A percentile compares a stretch with the other conserved stretches of the same genome.
Evolutionary conservation across 352 stramenopile species (phyloP).

Genomic region (Blastocystis sp.): DNA sequence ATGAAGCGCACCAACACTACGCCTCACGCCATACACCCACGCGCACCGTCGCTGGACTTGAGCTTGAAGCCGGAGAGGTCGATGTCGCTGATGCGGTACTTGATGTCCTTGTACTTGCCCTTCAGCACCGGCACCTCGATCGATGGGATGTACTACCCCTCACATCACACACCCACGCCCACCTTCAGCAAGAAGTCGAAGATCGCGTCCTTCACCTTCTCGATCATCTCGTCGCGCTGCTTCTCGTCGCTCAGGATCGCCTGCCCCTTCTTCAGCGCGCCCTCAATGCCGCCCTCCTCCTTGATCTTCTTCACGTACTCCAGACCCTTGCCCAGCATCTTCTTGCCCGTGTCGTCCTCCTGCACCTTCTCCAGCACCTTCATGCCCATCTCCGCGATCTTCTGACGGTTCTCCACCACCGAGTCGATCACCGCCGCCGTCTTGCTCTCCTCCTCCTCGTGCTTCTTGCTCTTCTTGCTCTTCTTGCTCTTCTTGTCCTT

Average conservation of each 20-base stretch:
- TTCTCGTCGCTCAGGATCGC: slow-evolving; percentile 50
- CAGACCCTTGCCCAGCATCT: slow-evolving; percentile 58
- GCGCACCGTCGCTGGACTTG: slow-evolving; percentile 38
- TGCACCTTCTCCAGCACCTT: slow-evolving; percentile 62
- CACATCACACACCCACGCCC: not conserved
- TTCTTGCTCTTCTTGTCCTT: slow-evolving; percentile 17
- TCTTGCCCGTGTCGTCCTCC: slow-evolving; percentile 65
- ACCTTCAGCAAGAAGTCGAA: slow-evolving; percentile 67
- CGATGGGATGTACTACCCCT: slow-evolving; percentile 43
- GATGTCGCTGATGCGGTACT: slow-evolving; percentile 49
- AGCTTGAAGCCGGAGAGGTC: slow-evolving; percentile 53
- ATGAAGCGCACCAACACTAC: slow-evolving; percentile 47
- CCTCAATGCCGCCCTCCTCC: slow-evolving; percentile 49
- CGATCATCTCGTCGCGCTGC: slow-evolving; percentile 64
- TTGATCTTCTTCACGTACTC: not conserved
- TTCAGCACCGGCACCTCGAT: slow-evolving; percentile 64
- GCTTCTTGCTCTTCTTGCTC: not conserved
- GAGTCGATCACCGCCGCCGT: slow-evolving; percentile 30
- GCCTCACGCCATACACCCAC: not conserved
- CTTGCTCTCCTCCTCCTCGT: slow-evolving; percentile 14
- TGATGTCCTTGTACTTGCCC: slow-evolving; percentile 38
- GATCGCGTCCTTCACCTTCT: slow-evolving; percentile 59
- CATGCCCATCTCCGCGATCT: slow-evolving; percentile 66
- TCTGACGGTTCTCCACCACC: slow-evolving; percentile 56
- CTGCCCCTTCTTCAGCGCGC: slow-evolving; percentile 56